A percentile compares a stretch with the other conserved stretches of the same genome.
These are phyloP conservation scores for Agastache rugosa DNA, from an alignment of 257 asterid genomes.

Conservation along the genomic window DNA sequence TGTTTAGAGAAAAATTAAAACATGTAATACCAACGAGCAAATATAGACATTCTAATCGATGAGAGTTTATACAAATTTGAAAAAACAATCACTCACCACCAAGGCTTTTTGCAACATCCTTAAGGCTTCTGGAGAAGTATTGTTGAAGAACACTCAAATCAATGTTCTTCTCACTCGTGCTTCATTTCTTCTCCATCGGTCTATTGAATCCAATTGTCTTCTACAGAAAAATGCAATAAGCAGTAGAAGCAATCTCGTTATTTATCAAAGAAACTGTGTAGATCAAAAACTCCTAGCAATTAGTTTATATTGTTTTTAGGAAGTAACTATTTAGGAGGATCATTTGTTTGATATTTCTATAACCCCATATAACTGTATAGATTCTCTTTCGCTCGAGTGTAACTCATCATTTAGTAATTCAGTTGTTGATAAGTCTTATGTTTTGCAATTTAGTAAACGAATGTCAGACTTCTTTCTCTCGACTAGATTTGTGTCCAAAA, in stretches of 20 bases:
- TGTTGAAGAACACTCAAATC: slow-evolving; percentile 75
- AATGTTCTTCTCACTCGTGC: slow-evolving; percentile 65
- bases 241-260: not conserved
- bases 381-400: slow-evolving; percentile 26
- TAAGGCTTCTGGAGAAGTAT: slow-evolving; percentile 74
- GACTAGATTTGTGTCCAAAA: slow-evolving; percentile 44
- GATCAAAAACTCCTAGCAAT: not conserved
- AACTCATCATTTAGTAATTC: slow-evolving; percentile 33
- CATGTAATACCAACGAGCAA: no score
- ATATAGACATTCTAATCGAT: no score
- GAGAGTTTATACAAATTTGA: not conserved
- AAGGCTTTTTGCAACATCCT: slow-evolving; percentile 78
- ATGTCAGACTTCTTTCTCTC: slow-evolving; percentile 36
- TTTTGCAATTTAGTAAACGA: slow-evolving; percentile 30
- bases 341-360: not conserved
- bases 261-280: not conserved
- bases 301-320: no score
- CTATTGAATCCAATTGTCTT: slow-evolving; percentile 36
- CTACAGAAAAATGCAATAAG: slow-evolving; percentile 42
- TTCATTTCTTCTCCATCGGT: slow-evolving; percentile 58
- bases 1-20: no score
- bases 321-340: not conserved
- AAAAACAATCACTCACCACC: slow-evolving; percentile 58
- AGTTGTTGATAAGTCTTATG: slow-evolving; percentile 30
- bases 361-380: not conserved